Evolutionary conservation across 1,284 basidiomycete species (phyloP), one percentile per base, ranked within the genome.

Genomic region (Leucoagaricus sp.): DNA sequence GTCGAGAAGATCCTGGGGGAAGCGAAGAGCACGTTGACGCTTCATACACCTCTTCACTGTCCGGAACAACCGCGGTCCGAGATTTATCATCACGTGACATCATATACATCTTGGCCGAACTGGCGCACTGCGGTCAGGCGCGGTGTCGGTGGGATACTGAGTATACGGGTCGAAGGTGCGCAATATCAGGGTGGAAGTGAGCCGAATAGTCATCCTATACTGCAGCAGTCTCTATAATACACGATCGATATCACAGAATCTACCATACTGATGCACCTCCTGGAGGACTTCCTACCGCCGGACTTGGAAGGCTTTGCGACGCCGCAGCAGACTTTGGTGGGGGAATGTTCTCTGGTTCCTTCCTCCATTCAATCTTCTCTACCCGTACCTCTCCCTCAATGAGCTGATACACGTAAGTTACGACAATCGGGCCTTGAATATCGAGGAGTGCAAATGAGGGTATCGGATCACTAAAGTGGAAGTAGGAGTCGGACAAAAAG

Each of bases 321-420:
- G 61, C 56, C 4, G 63, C 62, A 36, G 46, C 58, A 36, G 63
- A 72, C 49, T 72, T 66, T 6, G 73, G 70, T 8, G 67, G 64
- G 13, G 65, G 57, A 31, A 72, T 68, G 4, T 75, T 67, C 47
- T 87, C 85, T 21, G 76, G 73, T 59, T 90, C 87, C 65, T 88
- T 89, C 59, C 89, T 77, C 75, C 84, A 91, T 69, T 91, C 89
- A 57, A 93, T 87, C 78, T 93, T 93, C 75, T 93, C 90, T 4
- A 93, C 91, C 15, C 90, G 80, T 5, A 94, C 94, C 73, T 97
- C 95, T 44, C 93, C 93, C 31, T 96, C 92, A 41, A 96, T 88
- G 19, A 96, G 83, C 69, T 96, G 93, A 70, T 98, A 98, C 1
- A 98, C 94, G 68, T 97, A 97, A 7, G 94, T 97, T 31, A 96